Evolutionary conservation across 495 filamentous ascomycete genomes (phyloP).

Genomic region (Umbilicaria muhlenbergii): DNA sequence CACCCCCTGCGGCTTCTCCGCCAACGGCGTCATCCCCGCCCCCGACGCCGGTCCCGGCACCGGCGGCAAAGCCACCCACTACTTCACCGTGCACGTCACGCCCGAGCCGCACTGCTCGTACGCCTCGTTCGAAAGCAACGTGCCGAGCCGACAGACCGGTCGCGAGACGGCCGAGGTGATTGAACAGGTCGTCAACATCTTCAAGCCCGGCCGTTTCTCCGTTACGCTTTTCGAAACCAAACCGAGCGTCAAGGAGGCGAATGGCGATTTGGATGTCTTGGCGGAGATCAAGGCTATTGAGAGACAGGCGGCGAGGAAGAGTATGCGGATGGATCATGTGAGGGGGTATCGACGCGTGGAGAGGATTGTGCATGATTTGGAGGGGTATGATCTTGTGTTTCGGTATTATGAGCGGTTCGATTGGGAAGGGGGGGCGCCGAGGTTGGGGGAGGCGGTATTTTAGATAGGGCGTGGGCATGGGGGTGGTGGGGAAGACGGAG

Average conservation of each 20-base stretch:
- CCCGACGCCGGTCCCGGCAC: conserved; percentile 33
- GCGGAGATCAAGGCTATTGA: conserved; percentile 24
- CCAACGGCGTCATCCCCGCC: conserved; percentile 89
- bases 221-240: conserved; percentile 95
- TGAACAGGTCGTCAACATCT: conserved; percentile 86
- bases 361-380: conserved; percentile 91
- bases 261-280: conserved; percentile 17
- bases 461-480: conserved; percentile 9
- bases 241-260: conserved; percentile 27
- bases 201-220: conserved; percentile 90
- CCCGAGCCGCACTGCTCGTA: conserved; percentile 98
- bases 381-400: conserved; percentile 96
- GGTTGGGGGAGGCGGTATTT: conserved; percentile 48
- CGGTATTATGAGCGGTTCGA: conserved; percentile 88
- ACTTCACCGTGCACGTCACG: conserved; percentile 98
- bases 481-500: background rate
- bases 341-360: conserved; percentile 82
- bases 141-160: conserved; percentile 77
- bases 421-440: conserved; percentile 66
- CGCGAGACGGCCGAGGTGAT: conserved; percentile 82
- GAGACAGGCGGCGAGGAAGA: conserved; percentile 32
- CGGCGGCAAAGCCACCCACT: conserved; percentile 54
- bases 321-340: conserved; percentile 63
- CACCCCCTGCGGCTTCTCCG: conserved; percentile 93
- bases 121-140: conserved; percentile 97